These are phyloP conservation scores for Quambalaria eucalypti DNA, from an alignment of 1,284 basidiomycete species.

Conservation along the genomic window DNA sequence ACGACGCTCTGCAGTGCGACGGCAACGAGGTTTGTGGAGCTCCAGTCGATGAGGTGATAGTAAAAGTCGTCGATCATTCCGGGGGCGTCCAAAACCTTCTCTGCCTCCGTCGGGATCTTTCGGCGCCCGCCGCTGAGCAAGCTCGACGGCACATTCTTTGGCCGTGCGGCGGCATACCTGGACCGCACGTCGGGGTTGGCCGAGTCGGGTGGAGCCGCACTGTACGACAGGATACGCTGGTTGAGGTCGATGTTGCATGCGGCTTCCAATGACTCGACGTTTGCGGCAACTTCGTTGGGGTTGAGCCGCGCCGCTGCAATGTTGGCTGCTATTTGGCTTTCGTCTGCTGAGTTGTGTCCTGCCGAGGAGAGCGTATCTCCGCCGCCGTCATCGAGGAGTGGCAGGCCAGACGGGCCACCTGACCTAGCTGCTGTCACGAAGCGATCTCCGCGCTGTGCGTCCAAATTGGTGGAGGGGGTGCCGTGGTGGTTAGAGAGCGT, in stretches of 20 bases:
- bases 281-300: conserved; percentile 24
- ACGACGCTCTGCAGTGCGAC: conserved; percentile 35
- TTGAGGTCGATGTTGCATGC: conserved; percentile 45
- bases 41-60: conserved; percentile 87
- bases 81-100: conserved; percentile 87
- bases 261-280: conserved; percentile 29
- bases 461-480: too few species aligned
- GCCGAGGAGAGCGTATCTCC: conserved; percentile 23
- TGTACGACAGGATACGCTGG: conserved; percentile 49
- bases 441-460: conserved; percentile 41
- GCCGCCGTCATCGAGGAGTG: conserved; percentile 19
- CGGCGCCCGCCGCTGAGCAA: conserved; percentile 53
- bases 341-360: conserved; percentile 4
- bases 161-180: conserved; percentile 31
- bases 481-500: too few species aligned
- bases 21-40: conserved; percentile 60
- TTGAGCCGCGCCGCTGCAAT: conserved; percentile 26
- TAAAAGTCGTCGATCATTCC: conserved; percentile 95
- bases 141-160: conserved; percentile 37
- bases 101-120: conserved; percentile 71
- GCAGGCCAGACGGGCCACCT: conserved; percentile 14
- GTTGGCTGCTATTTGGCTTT: conserved; percentile 20
- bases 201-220: conserved; percentile 47
- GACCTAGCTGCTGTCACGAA: conserved; percentile 38
- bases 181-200: conserved; percentile 43